phyloP scores from a whole-genome alignment of 768 basidiomycete genomes.

The Daedalea quercina region DNA sequence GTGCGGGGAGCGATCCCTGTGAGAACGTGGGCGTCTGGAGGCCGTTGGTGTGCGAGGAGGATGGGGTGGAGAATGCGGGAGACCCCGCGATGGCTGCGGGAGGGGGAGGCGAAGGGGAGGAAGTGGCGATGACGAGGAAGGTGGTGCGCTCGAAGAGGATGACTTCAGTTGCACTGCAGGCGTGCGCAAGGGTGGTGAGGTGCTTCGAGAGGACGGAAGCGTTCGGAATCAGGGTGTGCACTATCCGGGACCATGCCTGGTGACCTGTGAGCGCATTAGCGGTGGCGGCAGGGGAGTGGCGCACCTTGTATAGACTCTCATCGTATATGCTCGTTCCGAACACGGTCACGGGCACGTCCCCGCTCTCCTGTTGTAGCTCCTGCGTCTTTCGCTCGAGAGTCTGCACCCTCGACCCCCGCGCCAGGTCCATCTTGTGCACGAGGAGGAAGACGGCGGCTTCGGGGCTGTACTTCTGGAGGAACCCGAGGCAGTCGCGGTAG shows the following conservation, averaged over 20 bases:
- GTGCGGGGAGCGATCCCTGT: background rate
- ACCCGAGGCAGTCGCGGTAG: constrained; percentile 86
- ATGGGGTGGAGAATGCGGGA: constrained; percentile 14
- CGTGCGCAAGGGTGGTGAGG: constrained; percentile 76
- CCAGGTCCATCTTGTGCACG: constrained; percentile 98
- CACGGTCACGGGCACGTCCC: constrained; percentile 54
- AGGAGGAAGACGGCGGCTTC: constrained; percentile 85
- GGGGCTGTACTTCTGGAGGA: constrained; percentile 69
- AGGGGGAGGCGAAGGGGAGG: constrained; percentile 43
- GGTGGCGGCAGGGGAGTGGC: background rate
- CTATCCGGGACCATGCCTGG: constrained; percentile 97
- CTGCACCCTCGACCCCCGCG: constrained; percentile 50
- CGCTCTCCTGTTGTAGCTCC: constrained; percentile 68
- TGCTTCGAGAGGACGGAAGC: constrained; percentile 84
- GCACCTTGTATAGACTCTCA: constrained; percentile 81
- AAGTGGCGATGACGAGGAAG: constrained; percentile 94
- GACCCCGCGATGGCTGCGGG: constrained; percentile 19
- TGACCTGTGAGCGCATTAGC: constrained; percentile 3
- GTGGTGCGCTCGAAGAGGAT: constrained; percentile 96
- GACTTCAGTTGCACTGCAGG: constrained; percentile 88
- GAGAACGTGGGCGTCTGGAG: constrained; percentile 5
- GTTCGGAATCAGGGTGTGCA: constrained; percentile 94
- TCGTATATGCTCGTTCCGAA: constrained; percentile 97
- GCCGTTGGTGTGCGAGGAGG: constrained; percentile 24
- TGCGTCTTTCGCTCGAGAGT: constrained; percentile 66